A percentile compares a stretch with the other conserved stretches of the same genome.
Evolutionary conservation across 75 land plant genomes (phyloP).

Genomic region (Cupressus sempervirens): DNA sequence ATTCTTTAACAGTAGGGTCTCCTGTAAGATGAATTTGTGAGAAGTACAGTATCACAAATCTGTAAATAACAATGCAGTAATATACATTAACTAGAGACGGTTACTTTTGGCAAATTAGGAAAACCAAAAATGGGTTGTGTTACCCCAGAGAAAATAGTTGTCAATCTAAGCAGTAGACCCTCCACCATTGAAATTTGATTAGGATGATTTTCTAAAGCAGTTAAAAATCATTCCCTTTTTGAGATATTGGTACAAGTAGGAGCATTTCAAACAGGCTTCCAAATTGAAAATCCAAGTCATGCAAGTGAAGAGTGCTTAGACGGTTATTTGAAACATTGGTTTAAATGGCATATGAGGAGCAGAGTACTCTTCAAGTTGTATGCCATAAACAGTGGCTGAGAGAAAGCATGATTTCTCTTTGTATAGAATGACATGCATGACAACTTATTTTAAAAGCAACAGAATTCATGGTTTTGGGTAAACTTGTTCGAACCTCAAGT

Average conservation of each 20-base stretch:
- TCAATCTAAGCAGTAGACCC: background rate
- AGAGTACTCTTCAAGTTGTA: background rate
- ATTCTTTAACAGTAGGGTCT: conserved; percentile 19
- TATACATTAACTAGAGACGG: background rate
- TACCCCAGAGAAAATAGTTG: background rate
- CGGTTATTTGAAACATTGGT: background rate
- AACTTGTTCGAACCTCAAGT: background rate
- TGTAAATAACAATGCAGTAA: background rate
- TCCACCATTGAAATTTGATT: background rate
- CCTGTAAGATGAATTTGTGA: conserved; percentile 16
- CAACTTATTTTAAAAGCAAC: background rate
- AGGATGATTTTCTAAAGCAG: background rate
- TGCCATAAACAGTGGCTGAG: background rate
- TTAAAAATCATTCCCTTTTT: background rate
- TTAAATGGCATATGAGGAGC: background rate
- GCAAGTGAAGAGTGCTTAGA: background rate
- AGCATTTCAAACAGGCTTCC: background rate
- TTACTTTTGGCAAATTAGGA: background rate
- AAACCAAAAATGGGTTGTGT: background rate
- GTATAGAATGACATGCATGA: background rate
- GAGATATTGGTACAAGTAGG: background rate
- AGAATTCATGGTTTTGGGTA: background rate
- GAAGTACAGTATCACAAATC: background rate
- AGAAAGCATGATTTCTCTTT: background rate
- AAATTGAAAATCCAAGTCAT: background rate